phyloP scores from a whole-genome alignment of 2,329 filamentous ascomycete species.

The Diatrype stigma region DNA sequence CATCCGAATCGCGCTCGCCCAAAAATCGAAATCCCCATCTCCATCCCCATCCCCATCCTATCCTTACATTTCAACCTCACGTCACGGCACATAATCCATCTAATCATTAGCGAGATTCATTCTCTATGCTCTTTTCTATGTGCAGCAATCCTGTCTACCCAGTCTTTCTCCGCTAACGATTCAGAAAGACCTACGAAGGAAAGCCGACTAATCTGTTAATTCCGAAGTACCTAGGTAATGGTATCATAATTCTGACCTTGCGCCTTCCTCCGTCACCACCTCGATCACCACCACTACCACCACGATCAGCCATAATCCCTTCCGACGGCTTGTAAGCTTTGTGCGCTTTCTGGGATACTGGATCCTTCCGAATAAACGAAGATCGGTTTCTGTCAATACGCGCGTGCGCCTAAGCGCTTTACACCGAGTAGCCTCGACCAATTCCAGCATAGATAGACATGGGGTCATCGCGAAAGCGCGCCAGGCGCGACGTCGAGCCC shows the following conservation, averaged over 20 bases:
- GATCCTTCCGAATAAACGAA: neutral
- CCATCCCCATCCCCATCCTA: neutral
- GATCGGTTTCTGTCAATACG: neutral
- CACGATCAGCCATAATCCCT: slow-evolving; percentile 1
- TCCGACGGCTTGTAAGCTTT: neutral
- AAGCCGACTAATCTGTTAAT: too few species aligned
- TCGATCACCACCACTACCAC: neutral
- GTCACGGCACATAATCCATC: neutral
- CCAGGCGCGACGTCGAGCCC: slow-evolving; percentile 39
- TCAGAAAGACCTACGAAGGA: too few species aligned
- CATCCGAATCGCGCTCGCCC: neutral
- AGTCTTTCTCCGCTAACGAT: too few species aligned
- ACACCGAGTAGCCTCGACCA: neutral
- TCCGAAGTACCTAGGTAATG: neutral
- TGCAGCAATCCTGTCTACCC: too few species aligned
- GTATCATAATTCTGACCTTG: neutral
- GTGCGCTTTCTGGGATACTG: neutral
- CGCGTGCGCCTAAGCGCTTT: neutral
- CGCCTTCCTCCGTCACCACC: neutral
- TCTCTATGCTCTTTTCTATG: neutral
- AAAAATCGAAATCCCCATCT: neutral
- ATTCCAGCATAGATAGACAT: slow-evolving; percentile 24
- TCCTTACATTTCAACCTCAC: neutral
- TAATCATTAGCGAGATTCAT: neutral
- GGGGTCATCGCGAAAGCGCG: slow-evolving; percentile 46